Evolutionary conservation across 1,284 basidiomycete genomes (phyloP), one percentile per base, ranked within the genome.

Genomic region (Ustilago nuda): DNA sequence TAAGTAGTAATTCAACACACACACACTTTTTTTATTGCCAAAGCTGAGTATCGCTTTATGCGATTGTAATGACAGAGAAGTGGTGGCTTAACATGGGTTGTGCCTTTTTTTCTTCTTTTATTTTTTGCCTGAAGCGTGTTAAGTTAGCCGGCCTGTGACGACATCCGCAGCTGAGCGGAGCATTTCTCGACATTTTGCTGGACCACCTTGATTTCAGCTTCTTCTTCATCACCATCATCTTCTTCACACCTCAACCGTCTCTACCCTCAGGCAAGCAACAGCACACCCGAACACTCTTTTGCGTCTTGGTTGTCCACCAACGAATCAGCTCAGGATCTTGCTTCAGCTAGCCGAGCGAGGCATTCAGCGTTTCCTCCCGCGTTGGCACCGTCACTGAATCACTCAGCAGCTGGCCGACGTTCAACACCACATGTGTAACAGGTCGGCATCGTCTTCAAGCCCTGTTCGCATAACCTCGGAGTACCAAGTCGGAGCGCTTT

Each of bases 141-240:
- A 27, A 27, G 23, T 27, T 27, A 27, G 23, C 0, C 23, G 23
- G 23, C 23, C 23, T 35, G 52, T 61, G 59, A 61, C 59, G 59
- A 61, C 59, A 61, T 50, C 39, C 30, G 51, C 39, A 61, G 58
- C 50, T 45, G 23, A 41, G 23, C 37, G 53, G 53, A 55, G 30
- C 51, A 23, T 56, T 41, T 43, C 36, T 56, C 4, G 39, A 37
- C n/a, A 15, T 36, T 23, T 13, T 15, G 35, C 17, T 45, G 41
- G 7, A 30, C n/a, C 45, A 30, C 27, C 30, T 11, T 13, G 13
- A 13, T 50, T 32, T 27, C 11, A 8, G 27, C 48, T 30, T 32
- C 27, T 6, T 50, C 13, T 27, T 30, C 36, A 37, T 37, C 36
- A 7, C 15, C 41, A 8, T 45, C 41, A 3, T 13, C 23, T 7